Conservation (phyloP, 352 stramenopile genomes). For the Globisporangium apiculatum region DNA sequence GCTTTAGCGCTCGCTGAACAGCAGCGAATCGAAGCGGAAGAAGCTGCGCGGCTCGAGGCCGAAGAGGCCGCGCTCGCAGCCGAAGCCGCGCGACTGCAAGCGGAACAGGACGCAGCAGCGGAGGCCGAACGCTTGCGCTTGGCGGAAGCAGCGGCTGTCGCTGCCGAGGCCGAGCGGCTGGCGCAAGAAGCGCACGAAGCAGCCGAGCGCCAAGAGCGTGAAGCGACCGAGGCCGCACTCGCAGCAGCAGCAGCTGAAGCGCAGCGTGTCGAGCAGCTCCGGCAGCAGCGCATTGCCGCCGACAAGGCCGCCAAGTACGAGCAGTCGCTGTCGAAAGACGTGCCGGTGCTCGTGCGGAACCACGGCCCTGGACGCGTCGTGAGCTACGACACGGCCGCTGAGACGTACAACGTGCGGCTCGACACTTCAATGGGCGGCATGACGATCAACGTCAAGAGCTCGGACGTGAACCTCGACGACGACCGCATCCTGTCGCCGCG, state of each 20-base stretch:
- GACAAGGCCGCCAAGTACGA: conserved; percentile 81
- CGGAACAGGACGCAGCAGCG: not conserved
- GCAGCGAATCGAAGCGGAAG: conserved; percentile 23
- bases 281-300: conserved; percentile 39
- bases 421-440: conserved; percentile 60
- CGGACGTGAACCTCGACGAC: conserved; percentile 75
- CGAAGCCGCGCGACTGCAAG: conserved; percentile 4
- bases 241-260: conserved; percentile 35
- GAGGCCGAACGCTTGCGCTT: conserved; percentile 16
- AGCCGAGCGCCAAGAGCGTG: conserved; percentile 14
- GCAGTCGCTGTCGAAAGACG: conserved; percentile 80
- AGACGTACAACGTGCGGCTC: conserved; percentile 69
- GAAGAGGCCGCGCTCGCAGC: conserved; percentile 12
- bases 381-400: conserved; percentile 72
- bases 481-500: conserved; percentile 80
- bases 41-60: conserved; percentile 14
- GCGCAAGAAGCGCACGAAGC: conserved; percentile 12
- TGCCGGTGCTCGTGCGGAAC: conserved; percentile 73
- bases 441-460: conserved; percentile 60
- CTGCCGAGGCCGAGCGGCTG: conserved; percentile 8
- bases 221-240: conserved; percentile 32
- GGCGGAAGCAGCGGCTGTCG: conserved; percentile 3
- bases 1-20: conserved; percentile 21
- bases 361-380: conserved; percentile 66
- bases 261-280: conserved; percentile 37